Percentiles rank a stretch among this genome's conserved stretches.
Conservation (phyloP, 164 flowering plant genomes). For the Stephania cephalantha region DNA sequence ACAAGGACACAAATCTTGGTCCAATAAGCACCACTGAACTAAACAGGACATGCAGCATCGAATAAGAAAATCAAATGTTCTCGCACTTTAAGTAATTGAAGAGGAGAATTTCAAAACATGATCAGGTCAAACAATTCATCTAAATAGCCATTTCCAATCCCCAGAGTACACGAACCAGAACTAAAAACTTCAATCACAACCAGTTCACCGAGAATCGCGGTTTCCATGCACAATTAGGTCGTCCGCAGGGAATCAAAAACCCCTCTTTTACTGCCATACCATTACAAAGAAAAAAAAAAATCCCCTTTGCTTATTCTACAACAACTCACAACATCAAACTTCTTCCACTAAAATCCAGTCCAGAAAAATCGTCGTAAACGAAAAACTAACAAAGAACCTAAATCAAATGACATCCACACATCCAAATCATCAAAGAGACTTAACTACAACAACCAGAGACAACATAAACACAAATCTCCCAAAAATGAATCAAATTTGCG, state of each 20-base stretch:
- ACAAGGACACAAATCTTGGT: not conserved
- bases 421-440: not conserved
- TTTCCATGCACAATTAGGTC: not conserved
- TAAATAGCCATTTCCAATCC: not conserved
- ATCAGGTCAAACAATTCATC: not conserved
- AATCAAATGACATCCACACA: not conserved
- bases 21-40: not conserved
- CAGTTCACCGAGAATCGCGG: not conserved
- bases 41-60: not conserved
- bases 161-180: not conserved
- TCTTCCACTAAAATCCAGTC: not conserved
- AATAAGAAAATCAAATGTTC: not conserved
- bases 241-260: not conserved
- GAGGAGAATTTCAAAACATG: not conserved
- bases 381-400: no score
- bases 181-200: not conserved
- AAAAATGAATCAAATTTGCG: not conserved
- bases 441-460: not conserved
- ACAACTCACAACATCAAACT: not conserved
- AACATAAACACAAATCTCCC: not conserved
- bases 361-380: not conserved
- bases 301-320: not conserved
- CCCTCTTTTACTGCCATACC: not conserved
- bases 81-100: not conserved
- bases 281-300: not conserved